A percentile compares a stretch with the other conserved stretches of the same genome.
Evolutionary conservation across 176 grass and related monocot species (phyloP).

Genomic region (Ensete ventricosum): DNA sequence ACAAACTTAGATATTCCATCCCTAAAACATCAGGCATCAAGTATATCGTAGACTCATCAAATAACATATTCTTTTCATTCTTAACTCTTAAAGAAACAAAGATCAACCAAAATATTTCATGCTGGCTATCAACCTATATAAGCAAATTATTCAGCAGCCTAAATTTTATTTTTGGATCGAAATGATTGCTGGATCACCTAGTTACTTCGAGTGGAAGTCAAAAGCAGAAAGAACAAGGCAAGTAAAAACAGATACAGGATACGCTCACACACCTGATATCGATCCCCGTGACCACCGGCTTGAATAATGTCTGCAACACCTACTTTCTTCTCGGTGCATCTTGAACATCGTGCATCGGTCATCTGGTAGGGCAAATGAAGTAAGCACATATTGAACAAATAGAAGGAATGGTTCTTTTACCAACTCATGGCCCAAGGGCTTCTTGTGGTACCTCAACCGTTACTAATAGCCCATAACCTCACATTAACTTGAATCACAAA

Average conservation of each 20-base stretch:
- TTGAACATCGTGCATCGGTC: slow-evolving; percentile 70
- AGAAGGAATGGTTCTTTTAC: not conserved
- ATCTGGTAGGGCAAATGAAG: slow-evolving; percentile 45
- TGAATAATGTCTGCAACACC: slow-evolving; percentile 74
- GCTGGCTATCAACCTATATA: too few species aligned
- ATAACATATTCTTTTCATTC: too few species aligned
- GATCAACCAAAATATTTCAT: too few species aligned
- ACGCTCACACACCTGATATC: slow-evolving; percentile 62
- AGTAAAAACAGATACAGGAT: not conserved
- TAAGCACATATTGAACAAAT: not conserved
- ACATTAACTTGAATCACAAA: not conserved
- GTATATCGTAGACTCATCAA: too few species aligned
- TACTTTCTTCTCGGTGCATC: slow-evolving; percentile 77
- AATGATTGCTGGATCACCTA: too few species aligned
- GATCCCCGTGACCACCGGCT: slow-evolving; percentile 67
- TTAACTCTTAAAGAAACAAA: too few species aligned
- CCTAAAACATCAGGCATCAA: too few species aligned
- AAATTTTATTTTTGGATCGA: too few species aligned
- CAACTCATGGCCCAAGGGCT: too few species aligned
- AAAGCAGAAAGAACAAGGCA: slow-evolving; percentile 3
- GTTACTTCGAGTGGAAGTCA: not conserved
- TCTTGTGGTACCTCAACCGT: not conserved
- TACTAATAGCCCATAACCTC: not conserved
- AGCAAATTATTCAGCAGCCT: too few species aligned
- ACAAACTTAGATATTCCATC: too few species aligned